phyloP scores from a whole-genome alignment of 2,329 filamentous ascomycete species.

The Didymella exigua region DNA sequence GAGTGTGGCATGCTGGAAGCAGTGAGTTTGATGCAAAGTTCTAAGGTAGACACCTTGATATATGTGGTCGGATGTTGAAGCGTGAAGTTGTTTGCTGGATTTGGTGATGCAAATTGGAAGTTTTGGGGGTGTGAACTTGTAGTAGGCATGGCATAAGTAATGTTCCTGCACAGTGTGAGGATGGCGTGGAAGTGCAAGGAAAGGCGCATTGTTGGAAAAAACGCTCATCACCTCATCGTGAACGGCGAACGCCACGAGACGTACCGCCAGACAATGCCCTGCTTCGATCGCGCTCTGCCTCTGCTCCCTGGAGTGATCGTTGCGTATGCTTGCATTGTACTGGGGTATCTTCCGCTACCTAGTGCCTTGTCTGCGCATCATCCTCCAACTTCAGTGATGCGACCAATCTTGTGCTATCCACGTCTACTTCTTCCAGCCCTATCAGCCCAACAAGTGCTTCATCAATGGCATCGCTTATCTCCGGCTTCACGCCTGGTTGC shows the following conservation, averaged over 20 bases:
- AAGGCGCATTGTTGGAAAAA: neutral
- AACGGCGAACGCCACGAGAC: no score
- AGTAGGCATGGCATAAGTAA: neutral
- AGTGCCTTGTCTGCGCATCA: slow-evolving; percentile 5
- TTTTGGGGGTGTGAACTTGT: neutral
- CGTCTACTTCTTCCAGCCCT: slow-evolving; percentile 24
- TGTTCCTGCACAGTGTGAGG: neutral
- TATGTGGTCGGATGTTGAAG: neutral
- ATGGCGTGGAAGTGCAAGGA: neutral
- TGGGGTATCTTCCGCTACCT: neutral
- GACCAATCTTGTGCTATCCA: slow-evolving; percentile 19
- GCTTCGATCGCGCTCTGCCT: no score
- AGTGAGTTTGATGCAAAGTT: neutral
- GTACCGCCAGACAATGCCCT: no score
- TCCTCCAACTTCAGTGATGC: slow-evolving; percentile 34
- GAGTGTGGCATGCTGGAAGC: neutral
- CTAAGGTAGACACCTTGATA: neutral
- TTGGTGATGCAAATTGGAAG: neutral
- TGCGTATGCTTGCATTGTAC: neutral
- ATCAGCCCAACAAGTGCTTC: slow-evolving; percentile 41
- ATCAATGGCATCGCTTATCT: slow-evolving; percentile 38
- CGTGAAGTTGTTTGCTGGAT: neutral
- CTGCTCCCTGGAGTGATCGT: no score
- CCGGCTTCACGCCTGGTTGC: slow-evolving; percentile 34
- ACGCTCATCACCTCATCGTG: neutral